These are phyloP conservation scores for Nothopassalora personata DNA, from an alignment of 2,329 filamentous ascomycete species.

Conservation along the genomic window DNA sequence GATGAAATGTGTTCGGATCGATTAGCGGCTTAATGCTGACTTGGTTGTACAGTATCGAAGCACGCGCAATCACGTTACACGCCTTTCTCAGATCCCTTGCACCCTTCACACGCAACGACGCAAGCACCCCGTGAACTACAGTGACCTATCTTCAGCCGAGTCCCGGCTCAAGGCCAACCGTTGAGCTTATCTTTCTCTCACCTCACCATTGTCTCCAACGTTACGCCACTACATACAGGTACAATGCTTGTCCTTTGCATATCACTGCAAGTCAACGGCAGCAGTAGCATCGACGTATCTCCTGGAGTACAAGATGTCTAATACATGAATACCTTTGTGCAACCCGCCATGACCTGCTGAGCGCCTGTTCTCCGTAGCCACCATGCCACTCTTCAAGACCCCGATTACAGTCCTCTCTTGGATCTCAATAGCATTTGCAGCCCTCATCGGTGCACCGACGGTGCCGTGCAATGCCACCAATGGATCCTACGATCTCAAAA, in stretches of 20 bases:
- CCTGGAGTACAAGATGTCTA: not conserved
- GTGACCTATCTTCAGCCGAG: not conserved
- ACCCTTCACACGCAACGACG: not conserved
- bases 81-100: not conserved
- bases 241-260: slow-evolving; percentile 1
- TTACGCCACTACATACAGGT: slow-evolving; percentile 12
- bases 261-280: slow-evolving; percentile 1
- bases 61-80: not conserved
- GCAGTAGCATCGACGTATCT: not conserved
- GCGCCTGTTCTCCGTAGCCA: not conserved
- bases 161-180: not conserved
- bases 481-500: not conserved
- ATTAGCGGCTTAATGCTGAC: not conserved
- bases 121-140: not conserved
- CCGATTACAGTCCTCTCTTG: not conserved
- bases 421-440: slow-evolving; percentile 1
- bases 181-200: not conserved
- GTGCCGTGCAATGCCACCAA: slow-evolving; percentile 10
- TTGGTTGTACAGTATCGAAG: not conserved
- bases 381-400: not conserved
- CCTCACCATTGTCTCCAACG: slow-evolving; percentile 4
- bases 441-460: slow-evolving; percentile 15
- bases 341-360: not conserved
- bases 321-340: not conserved
- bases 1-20: not conserved